A percentile compares a stretch with the other conserved stretches of the same genome.
Conservation (phyloP, 352 stramenopile genomes). For the Thalassiosira ordinaria region DNA sequence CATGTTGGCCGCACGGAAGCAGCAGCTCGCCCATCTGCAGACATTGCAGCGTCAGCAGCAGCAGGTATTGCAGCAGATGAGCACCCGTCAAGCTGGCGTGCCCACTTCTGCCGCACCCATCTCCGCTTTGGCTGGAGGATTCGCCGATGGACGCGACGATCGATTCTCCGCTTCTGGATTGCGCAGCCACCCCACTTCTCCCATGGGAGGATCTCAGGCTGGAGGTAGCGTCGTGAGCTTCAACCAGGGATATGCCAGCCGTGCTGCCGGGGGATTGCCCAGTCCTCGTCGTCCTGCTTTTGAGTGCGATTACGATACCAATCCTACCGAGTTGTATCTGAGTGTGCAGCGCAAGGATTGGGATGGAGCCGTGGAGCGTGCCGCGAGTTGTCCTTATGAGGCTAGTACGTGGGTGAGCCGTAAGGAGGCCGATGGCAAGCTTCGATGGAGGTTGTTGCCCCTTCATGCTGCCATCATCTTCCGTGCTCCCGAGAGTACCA, state of each 20-base stretch:
- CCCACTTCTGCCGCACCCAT: neutral
- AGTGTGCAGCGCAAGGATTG: slow-evolving; percentile 78
- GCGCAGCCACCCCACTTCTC: slow-evolving; percentile 5
- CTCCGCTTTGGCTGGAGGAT: neutral
- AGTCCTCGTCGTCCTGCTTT: slow-evolving; percentile 11
- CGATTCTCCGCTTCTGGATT: slow-evolving; percentile 25
- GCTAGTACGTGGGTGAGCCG: slow-evolving; percentile 70
- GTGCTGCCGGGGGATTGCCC: neutral
- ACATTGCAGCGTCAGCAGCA: slow-evolving; percentile 44
- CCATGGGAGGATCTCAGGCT: neutral
- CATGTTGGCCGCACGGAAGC: slow-evolving; percentile 46
- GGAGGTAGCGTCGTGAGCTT: slow-evolving; percentile 14
- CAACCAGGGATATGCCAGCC: neutral
- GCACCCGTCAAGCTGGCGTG: slow-evolving; percentile 6
- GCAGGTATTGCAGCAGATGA: slow-evolving; percentile 46
- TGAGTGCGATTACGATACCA: slow-evolving; percentile 80
- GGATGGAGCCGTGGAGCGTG: slow-evolving; percentile 47
- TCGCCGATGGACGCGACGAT: slow-evolving; percentile 33
- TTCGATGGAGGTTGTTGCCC: slow-evolving; percentile 80
- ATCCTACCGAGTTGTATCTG: slow-evolving; percentile 76
- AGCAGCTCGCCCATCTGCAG: slow-evolving; percentile 51
- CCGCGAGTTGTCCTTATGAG: slow-evolving; percentile 53
- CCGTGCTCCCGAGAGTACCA: slow-evolving; percentile 66
- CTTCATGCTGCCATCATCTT: slow-evolving; percentile 85
- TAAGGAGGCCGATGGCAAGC: slow-evolving; percentile 71